Percentiles rank a stretch among this genome's conserved stretches.
Evolutionary conservation across 2,329 filamentous ascomycete species (phyloP).

Genomic region (Ramularia collo-cygni): DNA sequence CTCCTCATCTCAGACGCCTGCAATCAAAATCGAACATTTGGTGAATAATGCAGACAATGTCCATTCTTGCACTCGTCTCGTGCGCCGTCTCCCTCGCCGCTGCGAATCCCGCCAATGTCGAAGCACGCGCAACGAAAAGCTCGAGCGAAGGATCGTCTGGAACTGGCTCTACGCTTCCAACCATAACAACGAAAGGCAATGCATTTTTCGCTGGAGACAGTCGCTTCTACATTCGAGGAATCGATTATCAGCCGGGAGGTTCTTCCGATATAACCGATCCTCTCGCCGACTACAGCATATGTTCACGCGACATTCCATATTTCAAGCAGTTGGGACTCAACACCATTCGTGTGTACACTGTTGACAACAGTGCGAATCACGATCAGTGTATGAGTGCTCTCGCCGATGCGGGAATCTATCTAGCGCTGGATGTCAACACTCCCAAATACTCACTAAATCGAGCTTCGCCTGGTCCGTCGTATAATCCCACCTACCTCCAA

Average conservation of each 20-base stretch:
- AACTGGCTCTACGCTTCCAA: conserved; percentile 41
- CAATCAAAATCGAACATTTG: too few relatives aligned
- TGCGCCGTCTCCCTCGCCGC: conserved; percentile 41
- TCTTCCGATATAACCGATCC: conserved; percentile 61
- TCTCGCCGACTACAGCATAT: conserved; percentile 61
- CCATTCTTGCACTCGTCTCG: conserved; percentile 31
- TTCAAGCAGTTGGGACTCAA: conserved; percentile 83
- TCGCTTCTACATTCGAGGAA: conserved; percentile 53
- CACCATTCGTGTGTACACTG: conserved; percentile 85
- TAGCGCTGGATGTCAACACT: conserved; percentile 83
- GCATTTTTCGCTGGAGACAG: conserved; percentile 56
- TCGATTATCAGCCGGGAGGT: conserved; percentile 50
- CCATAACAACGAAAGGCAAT: conserved; percentile 56
- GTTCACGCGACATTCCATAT: conserved; percentile 69
- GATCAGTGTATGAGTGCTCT: conserved; percentile 76
- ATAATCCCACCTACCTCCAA: conserved; percentile 80
- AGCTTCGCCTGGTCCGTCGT: conserved; percentile 59
- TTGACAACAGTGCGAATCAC: conserved; percentile 76
- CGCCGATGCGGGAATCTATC: conserved; percentile 78
- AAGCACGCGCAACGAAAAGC: conserved; percentile 19
- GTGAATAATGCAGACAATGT: conserved; percentile 11
- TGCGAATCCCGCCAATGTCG: conserved; percentile 30
- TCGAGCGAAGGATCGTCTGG: conserved; percentile 24
- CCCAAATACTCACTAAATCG: conserved; percentile 82
- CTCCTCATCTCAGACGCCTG: too few relatives aligned